These are phyloP conservation scores for Miscanthus lutarioriparius DNA, from an alignment of 176 grass and related monocot species.

Conservation along the genomic window DNA sequence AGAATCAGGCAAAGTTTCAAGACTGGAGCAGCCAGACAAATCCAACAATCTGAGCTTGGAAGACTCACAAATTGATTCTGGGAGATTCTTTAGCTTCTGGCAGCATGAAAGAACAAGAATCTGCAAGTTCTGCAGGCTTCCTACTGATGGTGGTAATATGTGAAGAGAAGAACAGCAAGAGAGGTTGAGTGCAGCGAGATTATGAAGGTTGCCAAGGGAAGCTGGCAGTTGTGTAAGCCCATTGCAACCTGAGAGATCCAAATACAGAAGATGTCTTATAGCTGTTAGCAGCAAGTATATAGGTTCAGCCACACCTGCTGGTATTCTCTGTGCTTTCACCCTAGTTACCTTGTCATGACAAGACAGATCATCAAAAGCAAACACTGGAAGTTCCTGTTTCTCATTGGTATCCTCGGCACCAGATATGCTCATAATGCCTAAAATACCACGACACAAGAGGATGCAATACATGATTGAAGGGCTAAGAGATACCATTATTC, in stretches of 20 bases:
- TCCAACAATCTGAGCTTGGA: constrained; percentile 12
- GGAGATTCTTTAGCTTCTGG: neutral
- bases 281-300: no score
- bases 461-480: neutral
- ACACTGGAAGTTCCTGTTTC: neutral
- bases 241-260: constrained; percentile 14
- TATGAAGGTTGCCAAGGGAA: neutral
- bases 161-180: constrained; percentile 4
- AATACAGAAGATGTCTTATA: neutral
- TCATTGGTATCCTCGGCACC: neutral
- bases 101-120: constrained; percentile 20
- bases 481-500: no score
- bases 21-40: neutral
- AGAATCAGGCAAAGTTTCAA: neutral
- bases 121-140: neutral
- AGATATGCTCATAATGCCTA: neutral
- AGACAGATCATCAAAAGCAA: constrained; percentile 16
- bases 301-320: neutral
- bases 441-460: neutral
- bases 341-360: neutral
- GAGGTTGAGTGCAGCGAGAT: constrained; percentile 15
- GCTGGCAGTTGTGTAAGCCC: neutral
- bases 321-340: neutral
- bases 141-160: neutral
- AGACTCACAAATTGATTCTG: neutral